These are phyloP conservation scores for Ophiocordyceps camponoti-leonardi DNA, from an alignment of 2,329 filamentous ascomycete genomes.

Conservation along the genomic window DNA sequence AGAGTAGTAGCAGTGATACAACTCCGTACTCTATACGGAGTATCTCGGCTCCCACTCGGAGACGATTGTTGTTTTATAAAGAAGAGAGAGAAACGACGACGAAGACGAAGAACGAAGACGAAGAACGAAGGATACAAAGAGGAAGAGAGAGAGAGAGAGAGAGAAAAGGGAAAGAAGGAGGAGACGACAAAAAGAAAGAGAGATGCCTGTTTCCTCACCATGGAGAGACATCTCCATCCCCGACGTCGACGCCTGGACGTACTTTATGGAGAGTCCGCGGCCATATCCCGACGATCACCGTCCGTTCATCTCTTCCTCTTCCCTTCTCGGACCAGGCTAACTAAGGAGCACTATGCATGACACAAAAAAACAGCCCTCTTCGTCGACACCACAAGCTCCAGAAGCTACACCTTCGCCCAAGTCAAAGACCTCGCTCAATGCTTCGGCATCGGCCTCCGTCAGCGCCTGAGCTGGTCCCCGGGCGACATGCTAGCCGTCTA, in stretches of 20 bases:
- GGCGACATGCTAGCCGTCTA: slow-evolving; percentile 72
- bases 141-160: too few relatives aligned
- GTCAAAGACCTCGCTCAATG: slow-evolving; percentile 46
- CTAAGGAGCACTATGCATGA: too few relatives aligned
- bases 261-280: slow-evolving; percentile 56
- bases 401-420: slow-evolving; percentile 52
- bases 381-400: slow-evolving; percentile 50
- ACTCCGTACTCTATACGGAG: too few relatives aligned
- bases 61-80: too few relatives aligned
- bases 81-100: background rate
- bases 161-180: too few relatives aligned
- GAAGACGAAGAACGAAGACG: too few relatives aligned
- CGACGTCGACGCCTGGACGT: slow-evolving; percentile 58
- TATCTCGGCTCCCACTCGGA: background rate
- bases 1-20: too few relatives aligned
- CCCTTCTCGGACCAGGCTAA: too few relatives aligned
- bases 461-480: slow-evolving; percentile 60
- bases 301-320: slow-evolving; percentile 16
- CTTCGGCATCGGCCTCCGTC: slow-evolving; percentile 68
- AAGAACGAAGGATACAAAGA: too few relatives aligned
- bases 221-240: slow-evolving; percentile 54
- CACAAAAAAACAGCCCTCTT: slow-evolving; percentile 45
- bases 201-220: slow-evolving; percentile 55
- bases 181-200: background rate
- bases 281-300: slow-evolving; percentile 59